These are phyloP conservation scores for Nakazawaea wyomingensis DNA, from an alignment of 805 yeast species.

Conservation along the genomic window DNA sequence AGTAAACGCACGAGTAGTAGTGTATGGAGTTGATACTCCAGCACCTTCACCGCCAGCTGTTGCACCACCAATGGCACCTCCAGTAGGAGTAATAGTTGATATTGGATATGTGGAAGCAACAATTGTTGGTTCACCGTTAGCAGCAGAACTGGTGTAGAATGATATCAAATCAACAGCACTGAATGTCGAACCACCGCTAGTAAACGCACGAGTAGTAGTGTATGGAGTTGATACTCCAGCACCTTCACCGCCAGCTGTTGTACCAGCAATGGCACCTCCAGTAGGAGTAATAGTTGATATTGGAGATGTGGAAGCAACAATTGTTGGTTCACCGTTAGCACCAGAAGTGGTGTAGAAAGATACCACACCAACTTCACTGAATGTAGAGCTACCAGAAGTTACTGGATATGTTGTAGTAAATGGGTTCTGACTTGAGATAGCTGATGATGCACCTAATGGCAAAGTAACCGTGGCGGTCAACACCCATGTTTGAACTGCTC, in stretches of 20 bases:
- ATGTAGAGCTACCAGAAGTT: neutral
- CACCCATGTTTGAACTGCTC: conserved; percentile 7
- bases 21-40: neutral
- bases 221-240: neutral
- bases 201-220: conserved; percentile 4
- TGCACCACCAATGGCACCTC: neutral
- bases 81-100: neutral
- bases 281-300: neutral
- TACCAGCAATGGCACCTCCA: neutral
- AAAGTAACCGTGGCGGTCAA: conserved; percentile 2
- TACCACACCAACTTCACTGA: neutral
- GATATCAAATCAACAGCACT: conserved; percentile 4
- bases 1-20: conserved; percentile 1
- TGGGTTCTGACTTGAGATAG: no score
- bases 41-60: neutral
- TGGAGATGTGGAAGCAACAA: neutral
- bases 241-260: neutral
- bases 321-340: neutral
- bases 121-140: conserved; percentile 1
- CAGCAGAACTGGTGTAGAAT: conserved; percentile 2
- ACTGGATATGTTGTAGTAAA: neutral
- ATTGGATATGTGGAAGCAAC: neutral
- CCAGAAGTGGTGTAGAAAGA: neutral
- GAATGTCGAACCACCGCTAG: conserved; percentile 1
- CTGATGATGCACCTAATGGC: neutral